These are phyloP conservation scores for Malus hybrid DNA, from an alignment of 331 rosid genomes.

Conservation along the genomic window DNA sequence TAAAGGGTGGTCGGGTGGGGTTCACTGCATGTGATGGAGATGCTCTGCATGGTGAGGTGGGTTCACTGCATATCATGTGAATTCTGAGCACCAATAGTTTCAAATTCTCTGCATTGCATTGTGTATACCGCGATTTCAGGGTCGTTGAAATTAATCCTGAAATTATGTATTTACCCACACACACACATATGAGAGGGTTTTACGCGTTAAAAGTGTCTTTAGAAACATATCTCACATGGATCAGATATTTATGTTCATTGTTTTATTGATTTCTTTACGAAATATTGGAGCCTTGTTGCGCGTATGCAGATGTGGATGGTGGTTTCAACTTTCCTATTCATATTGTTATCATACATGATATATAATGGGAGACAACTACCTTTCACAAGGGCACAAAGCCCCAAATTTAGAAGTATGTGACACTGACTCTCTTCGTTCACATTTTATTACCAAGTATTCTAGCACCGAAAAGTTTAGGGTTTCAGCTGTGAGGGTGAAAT, in stretches of 20 bases:
- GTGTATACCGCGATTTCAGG: not conserved
- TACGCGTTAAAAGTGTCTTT: constrained; percentile 3
- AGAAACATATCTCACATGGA: constrained; percentile 5
- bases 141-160: not conserved
- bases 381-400: too few species aligned
- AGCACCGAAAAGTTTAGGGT: too few species aligned
- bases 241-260: not conserved
- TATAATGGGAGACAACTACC: too few species aligned
- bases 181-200: too few species aligned
- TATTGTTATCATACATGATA: too few species aligned
- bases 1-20: not conserved
- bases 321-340: too few species aligned
- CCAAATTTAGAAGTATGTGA: too few species aligned
- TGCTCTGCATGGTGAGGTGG: constrained; percentile 2
- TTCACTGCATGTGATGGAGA: not conserved
- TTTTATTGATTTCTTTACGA: not conserved
- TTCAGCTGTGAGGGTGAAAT: too few species aligned
- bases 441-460: too few species aligned
- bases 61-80: not conserved
- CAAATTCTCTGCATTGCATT: too few species aligned
- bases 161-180: too few species aligned
- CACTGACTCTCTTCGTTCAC: too few species aligned
- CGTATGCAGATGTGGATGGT: not conserved
- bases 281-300: not conserved
- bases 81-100: not conserved